phyloP scores from a whole-genome alignment of 306 rosid species.

The Begonia fuchsioides region DNA sequence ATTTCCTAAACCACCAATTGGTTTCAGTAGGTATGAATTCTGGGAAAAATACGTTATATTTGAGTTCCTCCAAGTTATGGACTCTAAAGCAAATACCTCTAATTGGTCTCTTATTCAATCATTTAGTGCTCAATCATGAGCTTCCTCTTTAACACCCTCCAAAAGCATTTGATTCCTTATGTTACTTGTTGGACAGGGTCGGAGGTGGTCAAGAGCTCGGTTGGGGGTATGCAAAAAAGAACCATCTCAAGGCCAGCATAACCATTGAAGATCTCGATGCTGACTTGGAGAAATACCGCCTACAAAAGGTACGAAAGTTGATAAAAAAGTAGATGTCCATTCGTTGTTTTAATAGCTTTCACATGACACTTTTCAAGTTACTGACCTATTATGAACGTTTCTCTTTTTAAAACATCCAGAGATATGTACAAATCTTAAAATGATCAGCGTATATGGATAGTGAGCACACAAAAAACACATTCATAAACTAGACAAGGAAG shows the following conservation, averaged over 20 bases:
- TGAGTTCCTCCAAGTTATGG: no score
- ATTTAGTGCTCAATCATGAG: no score
- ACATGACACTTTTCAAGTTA: not conserved
- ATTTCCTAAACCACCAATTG: slow-evolving; percentile 17
- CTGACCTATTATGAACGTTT: not conserved
- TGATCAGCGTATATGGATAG: no score
- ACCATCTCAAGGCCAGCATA: not conserved
- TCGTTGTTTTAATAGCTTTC: not conserved
- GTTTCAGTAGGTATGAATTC: slow-evolving; percentile 18
- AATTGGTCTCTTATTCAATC: no score
- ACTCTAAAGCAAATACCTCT: no score
- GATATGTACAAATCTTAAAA: no score
- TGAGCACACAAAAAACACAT: no score
- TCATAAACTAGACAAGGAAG: no score
- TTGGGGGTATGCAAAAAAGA: slow-evolving; percentile 13
- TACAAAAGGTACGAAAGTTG: slow-evolving; percentile 16
- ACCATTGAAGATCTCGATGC: slow-evolving; percentile 24
- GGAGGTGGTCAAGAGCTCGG: slow-evolving; percentile 8
- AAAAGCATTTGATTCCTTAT: no score
- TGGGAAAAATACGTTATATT: no score
- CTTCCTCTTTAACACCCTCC: no score
- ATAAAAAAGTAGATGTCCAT: not conserved
- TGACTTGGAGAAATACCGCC: slow-evolving; percentile 33
- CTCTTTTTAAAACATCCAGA: not conserved
- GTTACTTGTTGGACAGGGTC: not conserved